Base-by-base conservation (phyloP, 2,329 filamentous ascomycete species). In the Helotiales sp. region DNA sequence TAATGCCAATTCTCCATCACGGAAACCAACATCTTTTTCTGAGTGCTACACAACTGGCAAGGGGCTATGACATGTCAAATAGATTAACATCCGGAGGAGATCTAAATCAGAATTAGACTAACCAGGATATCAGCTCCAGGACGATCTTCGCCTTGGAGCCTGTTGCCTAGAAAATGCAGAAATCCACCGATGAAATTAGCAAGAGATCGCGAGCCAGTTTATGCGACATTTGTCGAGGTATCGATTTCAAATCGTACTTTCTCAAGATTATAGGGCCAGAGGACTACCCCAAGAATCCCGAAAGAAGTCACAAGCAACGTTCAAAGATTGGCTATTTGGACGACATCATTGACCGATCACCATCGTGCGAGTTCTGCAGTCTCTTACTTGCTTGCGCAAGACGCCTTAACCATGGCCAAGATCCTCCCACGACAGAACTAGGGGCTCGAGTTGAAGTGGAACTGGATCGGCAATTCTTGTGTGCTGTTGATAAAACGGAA, bases 221-320 rank as follows among this genome's bases (percentile, higher is more conserved):
- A 30, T 62, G 60, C 60, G 34, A 62, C 20, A 54, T 26, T 4
- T 54, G 60, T 62, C 28, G 32, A 26, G 15, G 7, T 32, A 62
- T 62, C 3, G 47, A 54, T 22, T 62, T 54, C 47, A 62, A 54
- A 40, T 15, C 17, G 24, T 40, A n/a, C 26, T 50, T 62, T 20
- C 54, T 62, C 32, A n/a, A 52, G 6, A n/a, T 26, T 17, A 13
- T 26, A 49, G 24, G 8, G 3, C 26, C 45, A n/a, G 22, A 32
- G 4, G 49, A 28, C 10, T 17, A 47, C 7, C n/a, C 26, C 5
- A 24, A 50, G 11, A 17, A 40, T 5, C 30, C 30, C 17, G 24
- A 28, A 30, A n/a, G 20, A 20, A 2, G 1, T 6, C 17, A 5
- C 17, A 45, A 45, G 10, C 2, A 20, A 15, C 28, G 13, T 3